Evolutionary conservation across 2,329 filamentous ascomycete genomes (phyloP).

Genomic region (Pseudonectria buxi): DNA sequence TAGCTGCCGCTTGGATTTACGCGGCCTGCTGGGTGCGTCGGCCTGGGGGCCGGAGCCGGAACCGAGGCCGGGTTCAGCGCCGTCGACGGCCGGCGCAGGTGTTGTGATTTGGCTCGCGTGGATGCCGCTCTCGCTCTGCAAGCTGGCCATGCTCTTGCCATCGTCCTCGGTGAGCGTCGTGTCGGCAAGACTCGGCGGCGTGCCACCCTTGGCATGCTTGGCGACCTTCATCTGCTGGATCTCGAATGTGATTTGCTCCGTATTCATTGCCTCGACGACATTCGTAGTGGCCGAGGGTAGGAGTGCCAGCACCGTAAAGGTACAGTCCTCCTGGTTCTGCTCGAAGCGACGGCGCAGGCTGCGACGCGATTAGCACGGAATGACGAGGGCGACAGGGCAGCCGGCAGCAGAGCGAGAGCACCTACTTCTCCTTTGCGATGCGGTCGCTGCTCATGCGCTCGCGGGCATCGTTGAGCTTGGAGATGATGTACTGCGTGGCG

Average conservation of each 20-base stretch:
- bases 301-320: conserved; percentile 92
- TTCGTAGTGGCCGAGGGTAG: conserved; percentile 87
- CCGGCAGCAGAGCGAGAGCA: neutral
- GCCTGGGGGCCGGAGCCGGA: conserved; percentile 15
- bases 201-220: conserved; percentile 52
- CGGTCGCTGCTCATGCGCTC: conserved; percentile 96
- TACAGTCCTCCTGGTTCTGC: conserved; percentile 98
- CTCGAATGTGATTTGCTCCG: conserved; percentile 87
- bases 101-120: conserved; percentile 71
- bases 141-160: conserved; percentile 65
- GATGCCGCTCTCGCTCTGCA: conserved; percentile 74
- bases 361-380: conserved; percentile 6
- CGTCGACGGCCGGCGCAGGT: conserved; percentile 41
- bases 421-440: conserved; percentile 93
- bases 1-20: conserved; percentile 81
- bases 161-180: conserved; percentile 81
- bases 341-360: conserved; percentile 94
- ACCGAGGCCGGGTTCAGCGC: conserved; percentile 21
- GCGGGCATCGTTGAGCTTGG: conserved; percentile 85
- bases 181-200: conserved; percentile 53
- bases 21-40: conserved; percentile 38
- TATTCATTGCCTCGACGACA: conserved; percentile 79
- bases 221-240: conserved; percentile 86
- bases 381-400: neutral
- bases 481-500: conserved; percentile 84